Conservation (phyloP, 805 yeast species). For the Yarrowia hollandica region DNA sequence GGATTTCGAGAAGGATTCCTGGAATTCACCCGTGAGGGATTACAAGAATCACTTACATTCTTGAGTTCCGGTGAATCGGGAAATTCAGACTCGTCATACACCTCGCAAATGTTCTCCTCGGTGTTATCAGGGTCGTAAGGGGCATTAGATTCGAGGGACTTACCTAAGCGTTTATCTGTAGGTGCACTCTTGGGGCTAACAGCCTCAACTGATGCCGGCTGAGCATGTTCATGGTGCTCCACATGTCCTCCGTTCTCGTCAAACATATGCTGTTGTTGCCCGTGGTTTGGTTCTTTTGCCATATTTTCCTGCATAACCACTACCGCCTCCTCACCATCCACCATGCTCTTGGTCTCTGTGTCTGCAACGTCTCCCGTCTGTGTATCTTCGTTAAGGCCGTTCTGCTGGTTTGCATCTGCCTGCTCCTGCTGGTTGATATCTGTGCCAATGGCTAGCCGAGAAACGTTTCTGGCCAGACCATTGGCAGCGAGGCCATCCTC, state of each 20-base stretch:
- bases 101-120: slow-evolving; percentile 9
- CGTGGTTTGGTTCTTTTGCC: neutral
- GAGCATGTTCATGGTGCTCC: slow-evolving; percentile 22
- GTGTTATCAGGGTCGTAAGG: neutral
- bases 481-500: neutral
- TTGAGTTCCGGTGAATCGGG: slow-evolving; percentile 19
- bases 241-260: slow-evolving; percentile 12
- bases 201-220: neutral
- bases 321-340: slow-evolving; percentile 1
- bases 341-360: slow-evolving; percentile 16
- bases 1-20: slow-evolving; percentile 19
- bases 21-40: slow-evolving; percentile 16
- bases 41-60: slow-evolving; percentile 9
- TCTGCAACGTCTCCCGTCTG: neutral
- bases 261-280: neutral
- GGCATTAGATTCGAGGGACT: neutral
- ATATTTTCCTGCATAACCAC: slow-evolving; percentile 11
- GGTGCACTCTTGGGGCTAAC: neutral
- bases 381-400: neutral
- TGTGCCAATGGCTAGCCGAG: neutral
- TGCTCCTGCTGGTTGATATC: slow-evolving; percentile 19
- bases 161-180: neutral
- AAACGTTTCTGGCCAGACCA: neutral
- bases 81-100: slow-evolving; percentile 20
- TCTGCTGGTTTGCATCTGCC: slow-evolving; percentile 12